Evolutionary conservation across 2,329 filamentous ascomycete genomes (phyloP), one percentile per base, ranked within the genome.

Genomic region (Helminthosporium solani): DNA sequence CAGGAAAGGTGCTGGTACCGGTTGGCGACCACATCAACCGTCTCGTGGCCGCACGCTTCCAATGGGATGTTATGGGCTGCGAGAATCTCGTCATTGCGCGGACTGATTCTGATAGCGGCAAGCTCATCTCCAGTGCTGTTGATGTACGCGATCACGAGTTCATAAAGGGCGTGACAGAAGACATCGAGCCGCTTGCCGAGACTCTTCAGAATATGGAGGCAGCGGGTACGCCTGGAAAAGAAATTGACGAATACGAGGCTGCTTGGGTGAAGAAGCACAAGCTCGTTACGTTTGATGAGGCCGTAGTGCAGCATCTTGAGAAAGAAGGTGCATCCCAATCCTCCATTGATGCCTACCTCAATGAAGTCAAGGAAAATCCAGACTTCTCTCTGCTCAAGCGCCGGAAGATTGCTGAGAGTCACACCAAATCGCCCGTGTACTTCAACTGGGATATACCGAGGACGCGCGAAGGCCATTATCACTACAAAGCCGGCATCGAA

Each of bases 61-160:
- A 99, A 67, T 99, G 92, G 92, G 94, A 99, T 64, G 79, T 96
- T 59, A 97, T 99, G 92, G 94, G 92, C 37, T 85, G 83, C 42
- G 94, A 99, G 75, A 97, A 95, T 69, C 79, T 97, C 3, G 84
- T 97, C 33, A 94, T 99, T 66, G 94, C 94, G 2, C 85, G 94
- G 47, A 97, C 94, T 1, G 94, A 99, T 70, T 95, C 90, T 0
- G 94, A 97, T 72, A 95, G 89, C 52, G 94, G 92, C 36, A 91
- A 86, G 68, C 80, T 99, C 18, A 79, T 99, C 44, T 95, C 87
- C 47, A 95, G 87, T 49, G 89, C 90, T 12, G 87, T 99, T 52
- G 94, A 99, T 65, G 86, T 90, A 5, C 87, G 94, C 47, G 94
- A 99, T 66, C 94, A 99, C 70, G 92, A 97, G 71, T 97, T 92